Conservation (phyloP, 1,284 basidiomycete genomes). For the Apiotrichum porosum region DNA sequence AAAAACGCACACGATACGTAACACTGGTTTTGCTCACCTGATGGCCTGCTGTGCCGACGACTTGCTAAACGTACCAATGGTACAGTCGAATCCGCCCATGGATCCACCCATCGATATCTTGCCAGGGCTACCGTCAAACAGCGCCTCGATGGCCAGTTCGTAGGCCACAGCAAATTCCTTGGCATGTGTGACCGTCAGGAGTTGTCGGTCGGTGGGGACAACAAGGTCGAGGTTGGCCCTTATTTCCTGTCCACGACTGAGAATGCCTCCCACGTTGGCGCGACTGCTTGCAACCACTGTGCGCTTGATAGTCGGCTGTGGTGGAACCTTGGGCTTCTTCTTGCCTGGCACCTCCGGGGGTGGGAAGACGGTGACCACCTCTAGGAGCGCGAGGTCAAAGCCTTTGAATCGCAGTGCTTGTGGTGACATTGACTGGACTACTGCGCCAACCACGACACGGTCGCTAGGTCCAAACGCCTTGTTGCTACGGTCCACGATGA, state of each 20-base stretch:
- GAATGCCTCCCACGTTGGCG: background rate
- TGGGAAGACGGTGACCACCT: slow-evolving; percentile 55
- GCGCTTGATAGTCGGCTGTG: slow-evolving; percentile 59
- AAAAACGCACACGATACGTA: background rate
- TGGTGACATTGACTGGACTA: slow-evolving; percentile 49
- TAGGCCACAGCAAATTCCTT: slow-evolving; percentile 77
- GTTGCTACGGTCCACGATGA: slow-evolving; percentile 62
- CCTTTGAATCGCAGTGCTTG: slow-evolving; percentile 71
- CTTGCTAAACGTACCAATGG: slow-evolving; percentile 35
- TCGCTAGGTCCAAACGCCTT: slow-evolving; percentile 80
- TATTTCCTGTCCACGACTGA: background rate
- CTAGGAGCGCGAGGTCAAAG: slow-evolving; percentile 71
- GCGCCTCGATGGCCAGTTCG: slow-evolving; percentile 66
- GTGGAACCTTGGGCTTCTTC: slow-evolving; percentile 55
- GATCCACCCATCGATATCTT: slow-evolving; percentile 60
- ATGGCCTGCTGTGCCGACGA: slow-evolving; percentile 36
- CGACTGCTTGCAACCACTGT: background rate
- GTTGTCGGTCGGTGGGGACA: slow-evolving; percentile 65
- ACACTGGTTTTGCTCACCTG: slow-evolving; percentile 25
- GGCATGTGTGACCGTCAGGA: slow-evolving; percentile 68
- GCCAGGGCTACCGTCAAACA: slow-evolving; percentile 60
- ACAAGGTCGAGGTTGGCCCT: slow-evolving; percentile 62
- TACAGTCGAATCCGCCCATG: slow-evolving; percentile 59
- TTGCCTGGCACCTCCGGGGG: slow-evolving; percentile 8
- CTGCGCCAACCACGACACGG: slow-evolving; percentile 64